Conservation (phyloP, 257 asterid genomes). For the Solanum ossicruentum region DNA sequence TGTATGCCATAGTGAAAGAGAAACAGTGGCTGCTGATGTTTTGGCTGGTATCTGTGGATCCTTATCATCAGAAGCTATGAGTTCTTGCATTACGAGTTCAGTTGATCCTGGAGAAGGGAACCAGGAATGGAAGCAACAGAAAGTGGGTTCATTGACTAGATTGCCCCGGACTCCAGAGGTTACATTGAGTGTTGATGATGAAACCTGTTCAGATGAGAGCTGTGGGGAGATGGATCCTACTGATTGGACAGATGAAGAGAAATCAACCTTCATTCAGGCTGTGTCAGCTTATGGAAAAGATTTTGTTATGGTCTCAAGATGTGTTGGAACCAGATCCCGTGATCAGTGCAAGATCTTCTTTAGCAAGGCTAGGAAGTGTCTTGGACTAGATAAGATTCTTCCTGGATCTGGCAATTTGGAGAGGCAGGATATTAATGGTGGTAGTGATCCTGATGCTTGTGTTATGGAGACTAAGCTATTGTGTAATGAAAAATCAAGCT, state of each 20-base stretch:
- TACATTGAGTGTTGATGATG: constrained; percentile 58
- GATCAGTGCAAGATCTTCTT: constrained; percentile 87
- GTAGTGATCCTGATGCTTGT: constrained; percentile 61
- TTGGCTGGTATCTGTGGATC: constrained; percentile 97
- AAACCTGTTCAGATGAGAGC: constrained; percentile 81
- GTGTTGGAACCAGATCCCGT: constrained; percentile 52
- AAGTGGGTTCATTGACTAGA: constrained; percentile 34
- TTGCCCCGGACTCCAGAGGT: constrained; percentile 59
- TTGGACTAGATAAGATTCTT: constrained; percentile 47
- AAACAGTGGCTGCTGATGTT: constrained; percentile 91
- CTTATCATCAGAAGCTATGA: constrained; percentile 88
- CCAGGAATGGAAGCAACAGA: constrained; percentile 51
- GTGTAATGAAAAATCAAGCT: constrained; percentile 30
- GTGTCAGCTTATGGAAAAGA: constrained; percentile 71
- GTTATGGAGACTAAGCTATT: constrained; percentile 32
- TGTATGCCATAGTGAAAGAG: constrained; percentile 41
- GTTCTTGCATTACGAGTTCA: constrained; percentile 85
- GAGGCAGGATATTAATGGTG: constrained; percentile 40
- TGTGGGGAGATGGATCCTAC: constrained; percentile 65
- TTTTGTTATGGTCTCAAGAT: constrained; percentile 52
- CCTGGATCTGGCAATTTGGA: constrained; percentile 24
- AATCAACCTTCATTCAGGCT: constrained; percentile 52
- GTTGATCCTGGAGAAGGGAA: constrained; percentile 57
- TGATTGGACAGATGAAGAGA: constrained; percentile 96
- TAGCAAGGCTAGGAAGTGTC: constrained; percentile 81